Evolutionary conservation across 2,329 filamentous ascomycete species (phyloP).

Genomic region (Calonectria hawksworthii): DNA sequence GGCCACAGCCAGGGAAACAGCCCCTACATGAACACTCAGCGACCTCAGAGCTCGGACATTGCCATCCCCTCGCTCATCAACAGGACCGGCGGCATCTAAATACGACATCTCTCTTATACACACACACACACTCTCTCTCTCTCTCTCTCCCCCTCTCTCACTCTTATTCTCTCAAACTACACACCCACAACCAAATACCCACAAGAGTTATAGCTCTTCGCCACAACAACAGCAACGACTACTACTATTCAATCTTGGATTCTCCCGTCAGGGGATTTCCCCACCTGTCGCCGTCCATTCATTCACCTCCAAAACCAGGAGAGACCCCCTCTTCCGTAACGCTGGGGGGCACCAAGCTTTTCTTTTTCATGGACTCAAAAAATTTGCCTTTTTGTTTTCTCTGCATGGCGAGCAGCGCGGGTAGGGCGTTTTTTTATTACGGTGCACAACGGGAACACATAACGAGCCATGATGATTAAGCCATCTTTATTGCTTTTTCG

Average conservation of each 20-base stretch:
- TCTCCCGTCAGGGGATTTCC: neutral
- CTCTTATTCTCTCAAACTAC: neutral
- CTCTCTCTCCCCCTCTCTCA: neutral
- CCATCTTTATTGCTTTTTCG: constrained; percentile 10
- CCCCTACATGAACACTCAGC: constrained; percentile 62
- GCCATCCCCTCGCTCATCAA: constrained; percentile 73
- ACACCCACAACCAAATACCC: neutral
- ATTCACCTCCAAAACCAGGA: constrained; percentile 22
- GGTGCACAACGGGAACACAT: constrained; percentile 29
- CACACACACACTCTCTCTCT: neutral
- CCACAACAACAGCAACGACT: neutral
- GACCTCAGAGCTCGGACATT: constrained; percentile 72
- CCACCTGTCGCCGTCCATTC: constrained; percentile 39
- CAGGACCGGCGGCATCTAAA: constrained; percentile 53
- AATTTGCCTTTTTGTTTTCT: constrained; percentile 21
- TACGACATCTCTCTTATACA: neutral
- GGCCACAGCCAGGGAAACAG: constrained; percentile 56
- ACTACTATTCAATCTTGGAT: neutral
- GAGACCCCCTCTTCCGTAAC: too few species aligned
- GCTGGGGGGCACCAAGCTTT: neutral
- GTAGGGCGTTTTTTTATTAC: constrained; percentile 26
- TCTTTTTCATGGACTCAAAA: neutral
- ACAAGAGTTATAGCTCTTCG: neutral
- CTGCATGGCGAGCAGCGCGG: constrained; percentile 39
- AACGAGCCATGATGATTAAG: constrained; percentile 41